Conservation (phyloP, 495 filamentous ascomycete species). For the Penicillium argentinense region DNA sequence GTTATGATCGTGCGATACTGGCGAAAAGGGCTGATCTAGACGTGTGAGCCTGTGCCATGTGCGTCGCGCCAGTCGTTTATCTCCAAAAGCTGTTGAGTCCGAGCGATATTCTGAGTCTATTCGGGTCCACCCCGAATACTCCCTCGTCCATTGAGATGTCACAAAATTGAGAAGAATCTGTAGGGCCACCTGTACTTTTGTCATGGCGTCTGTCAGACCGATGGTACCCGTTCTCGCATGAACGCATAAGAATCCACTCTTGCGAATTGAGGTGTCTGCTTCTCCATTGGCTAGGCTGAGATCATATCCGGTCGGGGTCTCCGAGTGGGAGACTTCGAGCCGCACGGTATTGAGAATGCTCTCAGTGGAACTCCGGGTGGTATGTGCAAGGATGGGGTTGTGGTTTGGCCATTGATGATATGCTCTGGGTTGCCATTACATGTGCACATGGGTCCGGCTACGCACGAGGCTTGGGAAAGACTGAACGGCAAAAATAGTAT, state of each 20-base stretch:
- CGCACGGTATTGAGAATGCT: neutral
- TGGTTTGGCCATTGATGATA: neutral
- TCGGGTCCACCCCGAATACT: neutral
- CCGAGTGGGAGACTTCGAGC: neutral
- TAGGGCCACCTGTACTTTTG: neutral
- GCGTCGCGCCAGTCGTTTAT: neutral
- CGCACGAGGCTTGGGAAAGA: neutral
- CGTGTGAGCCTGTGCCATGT: neutral
- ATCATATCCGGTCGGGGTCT: neutral
- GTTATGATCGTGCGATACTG: neutral
- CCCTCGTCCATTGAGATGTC: neutral
- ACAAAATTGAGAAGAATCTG: no score
- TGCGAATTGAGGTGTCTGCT: neutral
- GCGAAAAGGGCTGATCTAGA: neutral
- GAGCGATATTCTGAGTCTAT: neutral
- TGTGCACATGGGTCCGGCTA: neutral
- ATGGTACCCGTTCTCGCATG: neutral
- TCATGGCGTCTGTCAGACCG: neutral
- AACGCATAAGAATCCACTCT: neutral
- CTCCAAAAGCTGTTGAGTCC: conserved; percentile 7
- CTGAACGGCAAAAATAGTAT: neutral
- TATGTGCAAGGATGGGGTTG: no score
- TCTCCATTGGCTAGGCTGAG: neutral
- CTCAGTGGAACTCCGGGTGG: no score
- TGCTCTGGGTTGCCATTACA: neutral